phyloP scores from a whole-genome alignment of 2,329 filamentous ascomycete species.

The Pyrenophora tritici-repentis region DNA sequence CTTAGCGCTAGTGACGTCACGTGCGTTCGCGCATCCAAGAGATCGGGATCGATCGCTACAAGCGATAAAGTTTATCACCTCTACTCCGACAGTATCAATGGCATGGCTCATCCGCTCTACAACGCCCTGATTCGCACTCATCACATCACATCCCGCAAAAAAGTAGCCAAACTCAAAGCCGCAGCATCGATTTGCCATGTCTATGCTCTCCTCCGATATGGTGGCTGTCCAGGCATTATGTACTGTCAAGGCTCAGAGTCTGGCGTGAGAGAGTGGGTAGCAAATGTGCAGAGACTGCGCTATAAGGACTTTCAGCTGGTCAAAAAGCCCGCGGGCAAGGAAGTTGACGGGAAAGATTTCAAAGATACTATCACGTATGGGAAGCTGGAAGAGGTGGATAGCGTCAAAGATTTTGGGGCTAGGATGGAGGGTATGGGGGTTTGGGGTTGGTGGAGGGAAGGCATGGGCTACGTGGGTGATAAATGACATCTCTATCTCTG shows the following conservation, averaged over 20 bases:
- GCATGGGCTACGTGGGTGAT: conserved; percentile 62
- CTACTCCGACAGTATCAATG: background rate
- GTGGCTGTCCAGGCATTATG: conserved; percentile 76
- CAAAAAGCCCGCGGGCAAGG: conserved; percentile 54
- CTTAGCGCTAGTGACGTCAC: conserved; percentile 37
- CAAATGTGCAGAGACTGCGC: conserved; percentile 64
- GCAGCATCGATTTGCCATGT: conserved; percentile 65
- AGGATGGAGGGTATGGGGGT: conserved; percentile 66
- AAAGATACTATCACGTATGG: conserved; percentile 24
- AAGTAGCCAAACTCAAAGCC: conserved; percentile 67
- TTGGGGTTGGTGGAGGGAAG: conserved; percentile 68
- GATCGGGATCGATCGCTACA: background rate
- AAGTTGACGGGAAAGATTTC: background rate
- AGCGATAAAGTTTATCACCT: too few relatives aligned
- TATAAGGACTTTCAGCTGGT: conserved; percentile 76
- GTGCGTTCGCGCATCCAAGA: conserved; percentile 21
- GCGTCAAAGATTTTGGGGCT: conserved; percentile 67
- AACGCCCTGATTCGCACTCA: conserved; percentile 76
- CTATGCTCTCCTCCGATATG: conserved; percentile 68
- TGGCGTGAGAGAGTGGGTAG: conserved; percentile 67
- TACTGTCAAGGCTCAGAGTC: conserved; percentile 69
- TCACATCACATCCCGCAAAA: conserved; percentile 81
- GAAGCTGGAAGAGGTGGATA: conserved; percentile 61
- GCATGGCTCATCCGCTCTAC: conserved; percentile 41
- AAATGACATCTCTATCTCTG: conserved; percentile 6